Evolutionary conservation across 2,329 filamentous ascomycete species (phyloP), one percentile per base, ranked within the genome.

Genomic region (Mycosphaerella sp.): DNA sequence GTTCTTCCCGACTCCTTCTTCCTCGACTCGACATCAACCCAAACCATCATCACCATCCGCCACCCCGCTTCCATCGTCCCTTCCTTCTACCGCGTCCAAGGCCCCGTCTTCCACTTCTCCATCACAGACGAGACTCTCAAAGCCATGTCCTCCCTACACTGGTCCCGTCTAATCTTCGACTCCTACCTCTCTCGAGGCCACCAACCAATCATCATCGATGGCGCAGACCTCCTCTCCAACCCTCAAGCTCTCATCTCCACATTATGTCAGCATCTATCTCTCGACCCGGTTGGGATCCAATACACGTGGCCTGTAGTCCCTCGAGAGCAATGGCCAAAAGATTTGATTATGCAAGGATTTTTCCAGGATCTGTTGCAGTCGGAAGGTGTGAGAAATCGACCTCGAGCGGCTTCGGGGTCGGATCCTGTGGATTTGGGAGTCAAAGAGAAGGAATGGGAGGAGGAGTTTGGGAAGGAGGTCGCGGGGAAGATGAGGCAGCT

Each of bases 51-150:
- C 48, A 62, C 72, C 26, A 70, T 74, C 51, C 64, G 72, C 1
- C 72, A 74, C 51, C 72, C 71, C 4, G 70, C 70, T 6, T 57
- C 73, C 42, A 60, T 66, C 10, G 72, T 69, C 52, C 67, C 70
- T 8, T 73, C 71, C 1, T 58, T 65, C 39, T 71, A 69, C 58
- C 70, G 71, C 4, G 51, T 38, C 8, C 34, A 38, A 38, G 10
- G 34, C 10, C 10, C 34, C 34, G 34, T 38, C 34, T 38, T 11
- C 10, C 6, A 38, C 4, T 7, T 38, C 6, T 11, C 34, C 34
- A 38, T 38, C 34, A 9, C 6, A 11, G 34, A 38, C 8, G 34
- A 38, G 12, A 38, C 6, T 38, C 12, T 38, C 34, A 38, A n/a
- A 7, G 34, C 8, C 6, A 11, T 38, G 34, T 11, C 34, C 4